Evolutionary conservation across 306 rosid species (phyloP).

Genomic region (Mimosa pudica): DNA sequence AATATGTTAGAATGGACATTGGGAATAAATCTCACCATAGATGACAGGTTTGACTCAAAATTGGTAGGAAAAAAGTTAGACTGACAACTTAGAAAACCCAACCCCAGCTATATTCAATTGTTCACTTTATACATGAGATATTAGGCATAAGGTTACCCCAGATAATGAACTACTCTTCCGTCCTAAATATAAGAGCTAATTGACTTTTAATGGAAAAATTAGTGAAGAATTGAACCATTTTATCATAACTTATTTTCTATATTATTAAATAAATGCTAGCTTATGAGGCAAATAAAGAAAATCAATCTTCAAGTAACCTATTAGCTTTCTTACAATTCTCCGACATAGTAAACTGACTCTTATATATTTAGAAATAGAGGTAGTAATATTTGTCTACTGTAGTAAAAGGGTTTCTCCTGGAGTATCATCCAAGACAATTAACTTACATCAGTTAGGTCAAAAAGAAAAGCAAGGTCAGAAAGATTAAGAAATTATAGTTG

Average conservation of each 20-base stretch:
- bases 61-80: not conserved
- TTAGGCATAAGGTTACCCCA: not conserved
- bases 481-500: constrained; percentile 8
- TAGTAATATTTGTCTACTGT: not conserved
- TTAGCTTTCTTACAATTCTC: no score
- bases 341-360: no score
- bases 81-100: not conserved
- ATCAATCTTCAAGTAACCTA: no score
- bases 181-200: no score
- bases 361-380: no score
- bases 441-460: constrained; percentile 23
- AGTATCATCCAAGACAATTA: constrained; percentile 5
- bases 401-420: constrained; percentile 14
- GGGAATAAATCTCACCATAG: constrained; percentile 25
- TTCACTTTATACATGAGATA: not conserved
- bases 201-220: no score
- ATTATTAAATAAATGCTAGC: no score
- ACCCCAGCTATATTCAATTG: not conserved
- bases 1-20: constrained; percentile 23
- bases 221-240: no score
- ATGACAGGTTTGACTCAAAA: constrained; percentile 15
- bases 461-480: not conserved
- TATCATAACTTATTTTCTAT: no score
- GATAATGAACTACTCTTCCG: constrained; percentile 2
- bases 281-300: no score